Percentiles rank a stretch among this genome's conserved stretches.
phyloP scores from a whole-genome alignment of 768 basidiomycete species.

The Russula dissimulans region DNA sequence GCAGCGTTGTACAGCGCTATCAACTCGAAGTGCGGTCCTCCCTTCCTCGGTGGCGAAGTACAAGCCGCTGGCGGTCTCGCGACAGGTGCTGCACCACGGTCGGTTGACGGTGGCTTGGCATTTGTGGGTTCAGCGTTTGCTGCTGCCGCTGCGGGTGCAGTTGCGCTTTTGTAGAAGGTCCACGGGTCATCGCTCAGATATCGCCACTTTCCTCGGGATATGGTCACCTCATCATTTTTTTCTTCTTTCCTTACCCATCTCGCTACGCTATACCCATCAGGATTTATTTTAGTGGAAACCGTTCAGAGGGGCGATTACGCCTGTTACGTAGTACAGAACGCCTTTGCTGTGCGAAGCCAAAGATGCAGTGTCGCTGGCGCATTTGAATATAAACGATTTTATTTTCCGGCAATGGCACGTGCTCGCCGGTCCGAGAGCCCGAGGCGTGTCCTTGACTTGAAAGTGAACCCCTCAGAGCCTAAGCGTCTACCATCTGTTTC shows the following conservation, averaged over 20 bases:
- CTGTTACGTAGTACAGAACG: not conserved
- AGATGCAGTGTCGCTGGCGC: not conserved
- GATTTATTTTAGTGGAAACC: constrained; percentile 1
- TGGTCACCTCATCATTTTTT: not conserved
- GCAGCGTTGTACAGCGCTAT: constrained; percentile 53
- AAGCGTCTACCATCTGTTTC: too few relatives aligned
- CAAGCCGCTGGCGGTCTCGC: constrained; percentile 59
- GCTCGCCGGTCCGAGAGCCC: not conserved
- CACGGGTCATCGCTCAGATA: not conserved
- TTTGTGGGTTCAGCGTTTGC: constrained; percentile 28
- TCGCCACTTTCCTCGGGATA: not conserved
- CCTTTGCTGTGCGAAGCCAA: constrained; percentile 15
- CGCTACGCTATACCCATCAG: constrained; percentile 12
- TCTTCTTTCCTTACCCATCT: constrained; percentile 5
- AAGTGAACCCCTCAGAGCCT: too few relatives aligned
- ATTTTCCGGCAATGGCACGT: not conserved
- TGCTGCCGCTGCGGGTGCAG: constrained; percentile 27
- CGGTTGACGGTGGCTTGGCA: constrained; percentile 24
- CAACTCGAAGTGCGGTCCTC: constrained; percentile 51
- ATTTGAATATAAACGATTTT: not conserved
- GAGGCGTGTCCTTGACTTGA: too few relatives aligned
- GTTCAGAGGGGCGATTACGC: not conserved
- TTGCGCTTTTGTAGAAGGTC: constrained; percentile 23
- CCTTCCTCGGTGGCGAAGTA: constrained; percentile 60
- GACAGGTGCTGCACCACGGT: constrained; percentile 26